phyloP scores from a whole-genome alignment of 1,284 basidiomycete species.

The Apiotrichum mycotoxinovorans region DNA sequence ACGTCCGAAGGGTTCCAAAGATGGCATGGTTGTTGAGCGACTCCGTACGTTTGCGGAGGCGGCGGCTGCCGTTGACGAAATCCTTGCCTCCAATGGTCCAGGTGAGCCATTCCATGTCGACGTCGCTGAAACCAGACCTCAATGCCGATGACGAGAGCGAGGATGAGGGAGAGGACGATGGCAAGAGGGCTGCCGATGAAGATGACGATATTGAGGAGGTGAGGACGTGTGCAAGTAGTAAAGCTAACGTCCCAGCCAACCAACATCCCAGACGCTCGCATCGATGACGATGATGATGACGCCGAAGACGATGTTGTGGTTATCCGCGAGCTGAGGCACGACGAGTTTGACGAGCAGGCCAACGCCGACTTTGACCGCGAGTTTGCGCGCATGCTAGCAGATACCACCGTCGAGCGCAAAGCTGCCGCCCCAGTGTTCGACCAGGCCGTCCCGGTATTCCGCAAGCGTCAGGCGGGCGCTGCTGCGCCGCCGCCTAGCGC shows the following conservation, averaged over 20 bases:
- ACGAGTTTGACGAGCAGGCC: conserved; percentile 65
- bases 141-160: conserved; percentile 17
- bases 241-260: background rate
- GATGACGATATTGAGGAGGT: conserved; percentile 68
- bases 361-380: conserved; percentile 93
- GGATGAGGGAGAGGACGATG: conserved; percentile 20
- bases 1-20: conserved; percentile 18
- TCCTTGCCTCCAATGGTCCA: conserved; percentile 64
- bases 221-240: background rate
- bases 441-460: conserved; percentile 65
- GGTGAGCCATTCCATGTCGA: too few species aligned
- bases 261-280: background rate
- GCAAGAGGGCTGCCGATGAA: conserved; percentile 63
- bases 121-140: too few species aligned
- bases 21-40: conserved; percentile 43
- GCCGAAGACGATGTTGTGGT: conserved; percentile 61
- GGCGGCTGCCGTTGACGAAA: conserved; percentile 78
- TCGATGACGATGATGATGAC: conserved; percentile 50
- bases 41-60: conserved; percentile 78
- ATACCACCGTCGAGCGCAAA: conserved; percentile 76
- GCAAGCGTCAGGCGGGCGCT: conserved; percentile 58
- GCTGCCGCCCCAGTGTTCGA: conserved; percentile 79
- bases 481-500: background rate
- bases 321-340: conserved; percentile 51
- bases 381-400: conserved; percentile 89